phyloP scores from a whole-genome alignment of 2,329 filamentous ascomycete species.

The Venturia asperata region DNA sequence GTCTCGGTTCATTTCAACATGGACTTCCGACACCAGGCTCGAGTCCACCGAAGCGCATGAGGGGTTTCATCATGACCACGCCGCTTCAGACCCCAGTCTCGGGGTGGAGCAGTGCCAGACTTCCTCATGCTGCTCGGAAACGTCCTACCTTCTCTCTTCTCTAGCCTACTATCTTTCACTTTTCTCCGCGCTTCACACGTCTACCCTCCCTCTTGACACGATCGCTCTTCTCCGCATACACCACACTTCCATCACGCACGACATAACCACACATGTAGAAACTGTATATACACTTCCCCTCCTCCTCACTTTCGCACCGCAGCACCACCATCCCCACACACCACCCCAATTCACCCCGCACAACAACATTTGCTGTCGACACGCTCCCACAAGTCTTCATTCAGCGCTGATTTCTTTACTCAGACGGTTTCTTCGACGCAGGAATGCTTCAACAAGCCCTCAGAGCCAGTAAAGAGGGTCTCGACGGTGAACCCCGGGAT shows the following conservation, averaged over 20 bases:
- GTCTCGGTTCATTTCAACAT: background rate
- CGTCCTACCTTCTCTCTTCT: background rate
- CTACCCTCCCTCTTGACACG: background rate
- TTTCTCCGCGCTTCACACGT: background rate
- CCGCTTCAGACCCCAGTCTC: constrained; percentile 25
- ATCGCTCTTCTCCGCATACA: background rate
- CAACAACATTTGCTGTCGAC: background rate
- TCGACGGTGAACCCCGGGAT: constrained; percentile 42
- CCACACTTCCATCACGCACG: background rate
- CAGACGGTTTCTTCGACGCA: constrained; percentile 96
- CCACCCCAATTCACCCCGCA: no score
- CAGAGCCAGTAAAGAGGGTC: constrained; percentile 58
- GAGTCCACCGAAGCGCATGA: constrained; percentile 16
- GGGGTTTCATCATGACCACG: constrained; percentile 22
- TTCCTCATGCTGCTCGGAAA: background rate
- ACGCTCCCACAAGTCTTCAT: background rate
- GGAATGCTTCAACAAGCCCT: constrained; percentile 88
- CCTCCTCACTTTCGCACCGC: background rate
- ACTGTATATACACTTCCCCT: background rate
- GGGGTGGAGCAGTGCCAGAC: background rate
- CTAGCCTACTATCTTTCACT: no score
- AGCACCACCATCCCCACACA: background rate
- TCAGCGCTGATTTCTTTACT: constrained; percentile 23
- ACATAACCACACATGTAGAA: background rate
- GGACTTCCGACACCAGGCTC: constrained; percentile 6